phyloP scores from a whole-genome alignment of 768 basidiomycete genomes.

The Amanita rimosa region DNA sequence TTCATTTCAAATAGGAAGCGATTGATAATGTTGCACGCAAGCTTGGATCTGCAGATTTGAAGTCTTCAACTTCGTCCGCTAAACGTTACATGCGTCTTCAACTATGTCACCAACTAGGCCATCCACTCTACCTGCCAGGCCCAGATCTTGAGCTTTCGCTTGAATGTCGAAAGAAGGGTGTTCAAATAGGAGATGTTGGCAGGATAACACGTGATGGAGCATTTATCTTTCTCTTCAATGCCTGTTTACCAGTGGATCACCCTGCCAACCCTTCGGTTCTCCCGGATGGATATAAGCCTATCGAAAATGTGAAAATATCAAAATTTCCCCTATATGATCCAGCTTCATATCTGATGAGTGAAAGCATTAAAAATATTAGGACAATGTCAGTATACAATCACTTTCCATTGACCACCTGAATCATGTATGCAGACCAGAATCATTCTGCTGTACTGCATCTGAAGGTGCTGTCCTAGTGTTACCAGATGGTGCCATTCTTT shows the following conservation, averaged over 20 bases:
- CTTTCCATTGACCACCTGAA: background rate
- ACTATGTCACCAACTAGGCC: too few species aligned
- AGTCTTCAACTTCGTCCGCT: too few species aligned
- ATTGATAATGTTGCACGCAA: too few species aligned
- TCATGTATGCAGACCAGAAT: background rate
- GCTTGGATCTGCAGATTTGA: too few species aligned
- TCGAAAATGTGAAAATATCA: background rate
- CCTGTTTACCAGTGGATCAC: slow-evolving; percentile 14
- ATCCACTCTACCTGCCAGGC: too few species aligned
- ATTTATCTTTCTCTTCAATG: slow-evolving; percentile 13
- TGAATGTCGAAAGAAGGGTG: too few species aligned
- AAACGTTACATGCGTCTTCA: too few species aligned
- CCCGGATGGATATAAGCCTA: slow-evolving; percentile 15
- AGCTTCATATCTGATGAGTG: background rate
- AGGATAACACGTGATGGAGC: too few species aligned
- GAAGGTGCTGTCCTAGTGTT: slow-evolving; percentile 12
- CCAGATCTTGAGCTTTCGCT: too few species aligned
- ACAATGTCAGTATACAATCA: background rate
- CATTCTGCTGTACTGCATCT: background rate
- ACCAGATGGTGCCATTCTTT: slow-evolving; percentile 9
- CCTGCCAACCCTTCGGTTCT: slow-evolving; percentile 16
- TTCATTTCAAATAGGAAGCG: too few species aligned
- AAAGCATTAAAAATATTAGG: background rate
- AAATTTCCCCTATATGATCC: background rate
- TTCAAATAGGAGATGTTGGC: too few species aligned